These are phyloP conservation scores for Phaffomyces opuntiae DNA, from an alignment of 805 yeast genomes.

Conservation along the genomic window DNA sequence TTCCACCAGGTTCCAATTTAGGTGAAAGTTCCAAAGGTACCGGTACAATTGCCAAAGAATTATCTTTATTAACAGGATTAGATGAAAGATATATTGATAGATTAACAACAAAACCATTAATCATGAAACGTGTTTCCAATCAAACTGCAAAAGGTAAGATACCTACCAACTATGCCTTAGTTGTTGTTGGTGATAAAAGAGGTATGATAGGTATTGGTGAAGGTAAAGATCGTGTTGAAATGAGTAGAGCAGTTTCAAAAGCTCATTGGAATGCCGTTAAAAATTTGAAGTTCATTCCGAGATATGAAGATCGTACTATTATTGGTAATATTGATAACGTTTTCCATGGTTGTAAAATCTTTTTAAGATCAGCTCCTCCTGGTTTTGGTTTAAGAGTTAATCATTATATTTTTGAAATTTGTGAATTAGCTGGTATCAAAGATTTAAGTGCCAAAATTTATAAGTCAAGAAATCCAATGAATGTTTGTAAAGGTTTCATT, in stretches of 20 bases:
- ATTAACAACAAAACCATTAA: conserved; percentile 57
- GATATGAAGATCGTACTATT: conserved; percentile 88
- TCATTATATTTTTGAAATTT: conserved; percentile 82
- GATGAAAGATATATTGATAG: conserved; percentile 52
- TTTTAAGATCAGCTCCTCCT: conserved; percentile 80
- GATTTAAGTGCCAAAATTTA: conserved; percentile 89
- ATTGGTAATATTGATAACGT: conserved; percentile 77
- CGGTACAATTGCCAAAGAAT: conserved; percentile 39
- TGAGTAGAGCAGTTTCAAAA: conserved; percentile 66
- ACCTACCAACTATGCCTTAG: conserved; percentile 71
- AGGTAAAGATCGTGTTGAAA: conserved; percentile 79
- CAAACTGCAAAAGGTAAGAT: conserved; percentile 92
- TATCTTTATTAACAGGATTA: conserved; percentile 60
- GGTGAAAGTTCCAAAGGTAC: conserved; percentile 14
- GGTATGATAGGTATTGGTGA: conserved; percentile 96
- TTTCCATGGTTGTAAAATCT: conserved; percentile 79
- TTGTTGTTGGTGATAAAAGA: conserved; percentile 85
- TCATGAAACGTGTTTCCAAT: conserved; percentile 76
- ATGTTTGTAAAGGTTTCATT: conserved; percentile 82
- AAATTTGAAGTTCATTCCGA: conserved; percentile 71
- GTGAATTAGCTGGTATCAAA: conserved; percentile 89
- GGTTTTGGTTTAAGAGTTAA: conserved; percentile 93
- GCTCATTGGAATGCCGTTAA: conserved; percentile 94
- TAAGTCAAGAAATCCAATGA: conserved; percentile 91
- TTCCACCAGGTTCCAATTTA: conserved; percentile 41